Conservation (phyloP, 2,329 filamentous ascomycete species). For the Diaporthe destruens region DNA sequence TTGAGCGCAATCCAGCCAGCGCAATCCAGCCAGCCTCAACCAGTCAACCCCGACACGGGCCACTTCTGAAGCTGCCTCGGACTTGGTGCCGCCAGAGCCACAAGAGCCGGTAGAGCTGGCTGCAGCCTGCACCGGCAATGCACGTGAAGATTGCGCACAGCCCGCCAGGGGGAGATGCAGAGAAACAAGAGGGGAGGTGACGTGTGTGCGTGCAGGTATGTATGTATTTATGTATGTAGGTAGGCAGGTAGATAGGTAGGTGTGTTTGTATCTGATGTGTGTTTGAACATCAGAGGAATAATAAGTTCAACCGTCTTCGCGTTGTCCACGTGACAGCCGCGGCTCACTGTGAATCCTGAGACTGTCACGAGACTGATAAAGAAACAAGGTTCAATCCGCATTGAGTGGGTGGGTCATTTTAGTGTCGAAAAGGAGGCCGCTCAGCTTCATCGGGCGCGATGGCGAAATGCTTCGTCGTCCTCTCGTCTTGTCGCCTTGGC, state of each 20-base stretch:
- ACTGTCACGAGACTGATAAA: not conserved
- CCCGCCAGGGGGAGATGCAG: not conserved
- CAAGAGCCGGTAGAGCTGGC: not conserved
- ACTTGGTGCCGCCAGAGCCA: not conserved
- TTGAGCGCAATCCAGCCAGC: too few species aligned
- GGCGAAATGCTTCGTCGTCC: slow-evolving; percentile 21
- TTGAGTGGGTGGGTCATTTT: not conserved
- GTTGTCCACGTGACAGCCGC: slow-evolving; percentile 15
- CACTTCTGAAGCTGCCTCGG: not conserved
- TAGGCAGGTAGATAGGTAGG: too few species aligned
- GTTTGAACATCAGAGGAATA: not conserved
- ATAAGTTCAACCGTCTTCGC: not conserved
- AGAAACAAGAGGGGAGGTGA: not conserved
- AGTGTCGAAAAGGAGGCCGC: not conserved
- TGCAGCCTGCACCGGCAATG: slow-evolving; percentile 1
- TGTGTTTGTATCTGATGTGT: too few species aligned
- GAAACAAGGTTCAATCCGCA: not conserved
- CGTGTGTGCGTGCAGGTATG: not conserved
- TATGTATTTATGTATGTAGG: too few species aligned
- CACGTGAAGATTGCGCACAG: not conserved
- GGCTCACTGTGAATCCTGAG: not conserved
- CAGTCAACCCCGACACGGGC: not conserved
- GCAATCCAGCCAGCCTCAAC: not conserved
- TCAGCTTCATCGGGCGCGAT: not conserved
- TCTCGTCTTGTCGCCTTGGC: slow-evolving; percentile 16